Evolutionary conservation across 148 eudicot species (phyloP), one percentile per base, ranked within the genome.

Genomic region (Polygonum maritimum): DNA sequence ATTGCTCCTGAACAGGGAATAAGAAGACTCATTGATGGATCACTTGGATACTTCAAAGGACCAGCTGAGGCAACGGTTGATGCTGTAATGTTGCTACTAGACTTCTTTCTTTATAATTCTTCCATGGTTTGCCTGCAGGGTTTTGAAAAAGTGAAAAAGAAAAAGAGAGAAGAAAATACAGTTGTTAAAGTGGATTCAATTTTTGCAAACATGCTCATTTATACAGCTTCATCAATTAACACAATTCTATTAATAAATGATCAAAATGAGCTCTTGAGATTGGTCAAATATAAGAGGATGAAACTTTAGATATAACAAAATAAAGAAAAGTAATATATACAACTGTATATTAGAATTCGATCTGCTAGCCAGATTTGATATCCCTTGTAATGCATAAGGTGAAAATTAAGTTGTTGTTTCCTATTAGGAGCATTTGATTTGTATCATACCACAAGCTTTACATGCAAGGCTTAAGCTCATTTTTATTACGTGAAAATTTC

Each of bases 1-100:
- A 87, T 95, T 76, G 99, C 99, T 80, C 99, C 99, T 74, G 99
- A 95, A 74, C 98, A 96, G 88, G 99, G 99, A 69, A 90, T 92
- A 74, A 88, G 99, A 82, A 88, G 99, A 82, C 86, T 96, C 63
- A 96, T 96, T 78, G 99, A 96, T 81, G 99, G 99, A 80, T 92
- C 99, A 74, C 97, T 96, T 38, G 98, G 92, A 69, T 96, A 88
- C 85, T 96, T 96, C 84, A 96, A 86, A 85, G 99, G 99, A 76
- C 99, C 99, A 70, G 99, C 94, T 81, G 99, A 96, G 85, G 99
- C 99, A 71, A 87, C 97, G 21, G 98, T 92, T 80, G 99, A 96
- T 87, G 97, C 99, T 77, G 99, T 96, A 96, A 80, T 69, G 65
- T 76, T 70, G 51, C 44, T 36, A 67, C 19, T 35, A 67, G 9